Percentiles rank a stretch among this genome's conserved stretches.
Evolutionary conservation across 2,329 filamentous ascomycete genomes (phyloP).

Genomic region (Aspergillus unguis): DNA sequence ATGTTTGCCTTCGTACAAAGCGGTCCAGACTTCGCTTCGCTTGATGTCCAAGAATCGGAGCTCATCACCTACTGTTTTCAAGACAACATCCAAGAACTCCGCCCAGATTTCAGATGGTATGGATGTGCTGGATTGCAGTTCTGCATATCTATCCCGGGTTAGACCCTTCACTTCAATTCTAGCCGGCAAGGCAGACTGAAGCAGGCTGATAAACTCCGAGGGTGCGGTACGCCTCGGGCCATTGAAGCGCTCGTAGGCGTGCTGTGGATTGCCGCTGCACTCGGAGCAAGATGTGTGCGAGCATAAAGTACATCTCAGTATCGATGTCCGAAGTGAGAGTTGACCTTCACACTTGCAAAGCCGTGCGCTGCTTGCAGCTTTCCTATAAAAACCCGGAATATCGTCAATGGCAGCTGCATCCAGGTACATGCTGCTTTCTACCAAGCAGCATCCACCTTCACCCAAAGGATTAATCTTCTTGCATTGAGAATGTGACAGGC

Average conservation of each 20-base stretch:
- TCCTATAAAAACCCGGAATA: conserved; percentile 18
- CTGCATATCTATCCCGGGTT: conserved; percentile 21
- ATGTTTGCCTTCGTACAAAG: conserved; percentile 26
- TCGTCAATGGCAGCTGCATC: conserved; percentile 8
- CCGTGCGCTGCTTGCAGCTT: conserved; percentile 37
- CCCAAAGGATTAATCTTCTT: conserved; percentile 10
- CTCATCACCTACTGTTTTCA: conserved; percentile 24
- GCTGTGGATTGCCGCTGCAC: conserved; percentile 55
- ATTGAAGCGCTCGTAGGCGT: conserved; percentile 40
- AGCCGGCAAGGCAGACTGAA: conserved; percentile 45
- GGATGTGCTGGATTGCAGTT: conserved; percentile 13
- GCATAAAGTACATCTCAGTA: conserved; percentile 53
- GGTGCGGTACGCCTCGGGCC: conserved; percentile 36
- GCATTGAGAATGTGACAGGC: not conserved
- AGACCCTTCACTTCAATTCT: conserved; percentile 36
- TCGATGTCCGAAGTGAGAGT: conserved; percentile 33
- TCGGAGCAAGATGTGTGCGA: conserved; percentile 52
- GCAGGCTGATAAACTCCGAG: conserved; percentile 42
- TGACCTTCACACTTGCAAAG: conserved; percentile 59
- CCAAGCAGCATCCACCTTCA: conserved; percentile 11
- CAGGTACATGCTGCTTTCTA: conserved; percentile 14
- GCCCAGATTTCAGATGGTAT: conserved; percentile 26
- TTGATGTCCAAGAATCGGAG: conserved; percentile 30
- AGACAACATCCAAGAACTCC: conserved; percentile 32
- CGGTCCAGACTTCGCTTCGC: conserved; percentile 32